phyloP scores from a whole-genome alignment of 2,329 filamentous ascomycete species.

The Nannizziopsis barbatae region DNA sequence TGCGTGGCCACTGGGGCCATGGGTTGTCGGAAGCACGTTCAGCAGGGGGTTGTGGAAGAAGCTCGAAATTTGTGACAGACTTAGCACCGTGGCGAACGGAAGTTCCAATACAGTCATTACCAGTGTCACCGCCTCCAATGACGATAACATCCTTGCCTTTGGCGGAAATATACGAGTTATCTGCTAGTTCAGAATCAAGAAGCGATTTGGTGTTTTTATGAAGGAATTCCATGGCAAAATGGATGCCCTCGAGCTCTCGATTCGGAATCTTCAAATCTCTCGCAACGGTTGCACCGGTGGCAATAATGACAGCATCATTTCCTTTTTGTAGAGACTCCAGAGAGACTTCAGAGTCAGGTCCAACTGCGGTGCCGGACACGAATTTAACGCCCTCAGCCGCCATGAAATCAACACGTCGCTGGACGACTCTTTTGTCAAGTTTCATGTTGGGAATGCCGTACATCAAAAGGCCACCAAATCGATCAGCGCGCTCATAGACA shows the following conservation, averaged over 20 bases:
- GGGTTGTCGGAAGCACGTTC: conserved; percentile 90
- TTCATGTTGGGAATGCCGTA: conserved; percentile 99
- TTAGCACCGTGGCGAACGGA: conserved; percentile 92
- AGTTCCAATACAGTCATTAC: conserved; percentile 95
- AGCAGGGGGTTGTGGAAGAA: conserved; percentile 80
- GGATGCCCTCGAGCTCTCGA: conserved; percentile 77
- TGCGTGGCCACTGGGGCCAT: conserved; percentile 96
- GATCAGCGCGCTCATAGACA: conserved; percentile 85
- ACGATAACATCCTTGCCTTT: conserved; percentile 94
- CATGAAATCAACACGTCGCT: conserved; percentile 92
- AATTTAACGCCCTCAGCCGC: conserved; percentile 76
- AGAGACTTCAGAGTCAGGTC: conserved; percentile 57
- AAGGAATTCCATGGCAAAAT: conserved; percentile 95
- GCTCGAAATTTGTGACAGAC: conserved; percentile 91
- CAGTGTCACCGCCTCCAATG: conserved; percentile 94
- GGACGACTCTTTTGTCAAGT: conserved; percentile 93
- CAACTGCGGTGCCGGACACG: conserved; percentile 65
- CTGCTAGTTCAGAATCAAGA: conserved; percentile 75
- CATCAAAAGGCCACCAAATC: conserved; percentile 85
- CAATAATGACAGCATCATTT: conserved; percentile 77
- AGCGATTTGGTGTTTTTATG: conserved; percentile 97
- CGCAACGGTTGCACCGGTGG: conserved; percentile 84
- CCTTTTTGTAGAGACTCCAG: conserved; percentile 60
- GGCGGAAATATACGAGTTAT: conserved; percentile 80
- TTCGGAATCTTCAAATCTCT: conserved; percentile 86